Conservation (phyloP, 257 asterid genomes). For the Solanum appendiculatum region DNA sequence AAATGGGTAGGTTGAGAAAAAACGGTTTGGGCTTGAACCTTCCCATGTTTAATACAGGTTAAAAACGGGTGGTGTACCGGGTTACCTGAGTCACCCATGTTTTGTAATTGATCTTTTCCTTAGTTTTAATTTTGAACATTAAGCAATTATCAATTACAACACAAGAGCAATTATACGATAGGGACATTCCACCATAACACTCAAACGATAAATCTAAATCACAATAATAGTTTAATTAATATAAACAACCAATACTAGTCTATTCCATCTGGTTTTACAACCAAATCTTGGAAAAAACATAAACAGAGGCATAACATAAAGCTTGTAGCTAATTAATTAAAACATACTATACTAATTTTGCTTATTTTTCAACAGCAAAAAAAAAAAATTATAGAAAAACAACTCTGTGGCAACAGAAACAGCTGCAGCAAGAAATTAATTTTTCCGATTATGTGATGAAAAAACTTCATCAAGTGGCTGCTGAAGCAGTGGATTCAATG, state of each 20-base stretch:
- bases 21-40: background rate
- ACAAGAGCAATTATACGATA: background rate
- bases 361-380: background rate
- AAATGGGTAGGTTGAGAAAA: background rate
- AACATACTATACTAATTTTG: background rate
- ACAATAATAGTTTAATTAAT: background rate
- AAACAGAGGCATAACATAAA: background rate
- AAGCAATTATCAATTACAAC: background rate
- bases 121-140: background rate
- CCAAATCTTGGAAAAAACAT: background rate
- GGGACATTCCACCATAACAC: background rate
- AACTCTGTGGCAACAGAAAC: no score
- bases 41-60: background rate
- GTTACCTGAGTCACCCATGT: background rate
- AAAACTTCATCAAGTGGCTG: no score
- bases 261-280: background rate
- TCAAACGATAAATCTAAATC: background rate
- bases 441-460: no score
- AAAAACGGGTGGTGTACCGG: background rate
- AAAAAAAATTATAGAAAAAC: no score
- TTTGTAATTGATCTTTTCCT: background rate
- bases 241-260: background rate
- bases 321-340: background rate
- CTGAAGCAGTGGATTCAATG: no score
- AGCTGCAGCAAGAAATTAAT: no score